phyloP scores from a whole-genome alignment of 2,329 filamentous ascomycete genomes.

The Fusarium chaquense region DNA sequence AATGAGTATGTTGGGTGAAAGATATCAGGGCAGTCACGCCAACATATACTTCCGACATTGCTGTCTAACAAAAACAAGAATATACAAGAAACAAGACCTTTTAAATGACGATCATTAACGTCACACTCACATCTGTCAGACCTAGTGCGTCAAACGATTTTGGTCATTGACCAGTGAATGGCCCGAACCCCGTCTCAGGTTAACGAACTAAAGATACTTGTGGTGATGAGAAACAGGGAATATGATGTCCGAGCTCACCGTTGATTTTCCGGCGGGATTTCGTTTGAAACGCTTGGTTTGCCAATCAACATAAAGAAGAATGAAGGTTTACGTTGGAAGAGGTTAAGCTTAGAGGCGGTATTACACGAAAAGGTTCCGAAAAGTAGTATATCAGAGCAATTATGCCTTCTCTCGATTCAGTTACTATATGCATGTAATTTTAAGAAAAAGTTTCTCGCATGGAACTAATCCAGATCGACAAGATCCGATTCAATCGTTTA shows the following conservation, averaged over 20 bases:
- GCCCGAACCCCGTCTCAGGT: background rate
- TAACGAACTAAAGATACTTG: background rate
- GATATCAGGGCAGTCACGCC: background rate
- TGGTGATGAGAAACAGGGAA: conserved; percentile 1
- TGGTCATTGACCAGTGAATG: background rate
- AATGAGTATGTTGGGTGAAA: background rate
- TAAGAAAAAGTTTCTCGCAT: background rate
- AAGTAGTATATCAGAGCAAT: background rate
- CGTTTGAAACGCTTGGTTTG: background rate
- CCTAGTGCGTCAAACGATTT: background rate
- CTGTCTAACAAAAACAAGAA: background rate
- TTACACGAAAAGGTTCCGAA: background rate
- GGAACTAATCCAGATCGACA: background rate
- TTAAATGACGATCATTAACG: conserved; percentile 1
- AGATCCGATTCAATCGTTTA: background rate
- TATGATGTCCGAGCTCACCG: background rate
- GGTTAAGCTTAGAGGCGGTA: background rate
- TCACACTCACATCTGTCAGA: background rate
- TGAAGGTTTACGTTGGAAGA: background rate
- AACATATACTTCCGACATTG: background rate
- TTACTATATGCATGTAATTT: background rate
- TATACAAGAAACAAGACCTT: background rate
- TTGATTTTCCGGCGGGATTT: background rate
- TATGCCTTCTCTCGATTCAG: background rate
- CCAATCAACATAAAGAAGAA: background rate